A percentile compares a stretch with the other conserved stretches of the same genome.
phyloP scores from a whole-genome alignment of 495 filamentous ascomycete genomes.

The Daldinia concentrica region DNA sequence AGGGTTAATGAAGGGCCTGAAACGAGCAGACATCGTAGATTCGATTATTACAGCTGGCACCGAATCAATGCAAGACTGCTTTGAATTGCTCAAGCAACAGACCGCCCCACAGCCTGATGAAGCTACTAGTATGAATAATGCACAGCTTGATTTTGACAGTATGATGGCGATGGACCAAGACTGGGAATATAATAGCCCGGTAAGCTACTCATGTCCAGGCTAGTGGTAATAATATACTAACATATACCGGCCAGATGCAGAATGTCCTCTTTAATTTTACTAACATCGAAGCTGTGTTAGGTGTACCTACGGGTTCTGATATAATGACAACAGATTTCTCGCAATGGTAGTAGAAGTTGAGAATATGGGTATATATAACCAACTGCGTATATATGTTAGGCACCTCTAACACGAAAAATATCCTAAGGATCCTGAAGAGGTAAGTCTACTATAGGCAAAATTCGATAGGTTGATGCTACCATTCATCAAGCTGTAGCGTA shows the following conservation, averaged over 20 bases:
- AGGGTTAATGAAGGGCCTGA: constrained; percentile 50
- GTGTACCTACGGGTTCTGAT: constrained; percentile 4
- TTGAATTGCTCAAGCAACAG: constrained; percentile 37
- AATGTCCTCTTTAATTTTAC: constrained; percentile 35
- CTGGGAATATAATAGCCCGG: constrained; percentile 30
- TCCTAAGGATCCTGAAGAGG: too few relatives aligned
- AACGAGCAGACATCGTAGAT: constrained; percentile 45
- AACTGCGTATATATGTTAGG: background rate
- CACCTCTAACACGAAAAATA: too few relatives aligned
- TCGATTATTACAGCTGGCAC: constrained; percentile 50
- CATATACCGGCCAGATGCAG: constrained; percentile 11
- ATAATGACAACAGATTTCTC: constrained; percentile 27
- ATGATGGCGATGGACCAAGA: constrained; percentile 35
- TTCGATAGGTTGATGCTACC: background rate
- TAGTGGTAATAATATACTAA: constrained; percentile 1
- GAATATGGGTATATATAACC: background rate
- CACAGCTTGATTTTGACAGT: constrained; percentile 19
- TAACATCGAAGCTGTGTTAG: constrained; percentile 27
- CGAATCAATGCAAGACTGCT: constrained; percentile 43
- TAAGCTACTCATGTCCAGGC: background rate
- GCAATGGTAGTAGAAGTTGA: constrained; percentile 15
- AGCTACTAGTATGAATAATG: constrained; percentile 1
- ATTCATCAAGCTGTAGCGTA: background rate
- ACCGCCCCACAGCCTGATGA: constrained; percentile 4
- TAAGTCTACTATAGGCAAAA: background rate